Base-by-base conservation (phyloP, 371 early-diverging fungal species). In the Syncephalastrum racemosum region DNA sequence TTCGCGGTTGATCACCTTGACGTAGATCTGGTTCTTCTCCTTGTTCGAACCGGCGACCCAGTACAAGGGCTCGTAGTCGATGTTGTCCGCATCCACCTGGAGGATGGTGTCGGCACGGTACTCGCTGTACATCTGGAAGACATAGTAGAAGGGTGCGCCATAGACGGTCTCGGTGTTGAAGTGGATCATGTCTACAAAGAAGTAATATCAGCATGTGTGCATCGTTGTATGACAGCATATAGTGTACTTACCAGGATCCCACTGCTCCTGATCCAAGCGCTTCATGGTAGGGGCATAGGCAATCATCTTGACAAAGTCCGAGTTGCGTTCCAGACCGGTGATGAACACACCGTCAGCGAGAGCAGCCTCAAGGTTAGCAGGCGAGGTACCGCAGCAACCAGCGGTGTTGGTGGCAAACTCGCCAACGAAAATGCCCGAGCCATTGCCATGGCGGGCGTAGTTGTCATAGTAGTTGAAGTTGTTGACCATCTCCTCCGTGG, bases 11-110 rank as follows among this genome's bases (percentile, higher is more conserved):
- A 63, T 59, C 4, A 54, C 54, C 56, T 58, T 58, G 51, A 58
- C 52, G 31, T 50, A 58, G n/a, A 58, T 50, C 45, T 58, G 43
- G 20, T 58, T 58, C 22, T 31, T 31, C 19, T 58, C 46, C 52
- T 58, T 51, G 45, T 51, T 58, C n/a, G 58, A 58, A 23, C 66
- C 66, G 46, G 56, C 65, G n/a, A 68, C 68, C 68, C 68, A 68
- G 50, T 65, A 68, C n/a, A 68, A 50, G 39, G 68, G 68, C 54
- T 45, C 55, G 45, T 61, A 65, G 14, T 49, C 47, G 12, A 54
- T 53, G 7, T 53, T 47, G 6, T 53, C 46, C 16, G 66, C 66
- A 31, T 68, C 61, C 1, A 68, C 62, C 50, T 54, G 66, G n/a
- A 68, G 46, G 57, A 64, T 61, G 36, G 54, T 61, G 46, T 63